A percentile compares a stretch with the other conserved stretches of the same genome.
These are phyloP conservation scores for Verticillium tricorpus DNA, from an alignment of 2,329 filamentous ascomycete species.

Conservation along the genomic window DNA sequence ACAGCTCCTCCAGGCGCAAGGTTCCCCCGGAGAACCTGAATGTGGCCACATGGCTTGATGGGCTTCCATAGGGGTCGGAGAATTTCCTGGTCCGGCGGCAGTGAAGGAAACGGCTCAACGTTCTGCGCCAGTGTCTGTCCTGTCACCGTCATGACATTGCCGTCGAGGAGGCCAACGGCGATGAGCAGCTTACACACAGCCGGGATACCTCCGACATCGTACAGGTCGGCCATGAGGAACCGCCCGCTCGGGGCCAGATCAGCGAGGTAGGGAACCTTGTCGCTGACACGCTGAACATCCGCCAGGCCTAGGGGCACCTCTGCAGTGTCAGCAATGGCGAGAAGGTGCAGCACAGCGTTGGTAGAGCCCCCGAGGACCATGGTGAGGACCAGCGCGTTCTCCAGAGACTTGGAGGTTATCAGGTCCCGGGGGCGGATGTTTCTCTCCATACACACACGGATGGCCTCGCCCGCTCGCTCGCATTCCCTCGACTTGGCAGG, in stretches of 20 bases:
- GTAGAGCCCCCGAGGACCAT: slow-evolving; percentile 90
- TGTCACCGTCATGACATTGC: slow-evolving; percentile 74
- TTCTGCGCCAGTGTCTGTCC: slow-evolving; percentile 82
- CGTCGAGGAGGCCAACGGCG: slow-evolving; percentile 71
- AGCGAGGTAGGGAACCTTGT: slow-evolving; percentile 81
- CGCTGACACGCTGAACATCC: slow-evolving; percentile 75
- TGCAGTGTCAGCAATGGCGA: slow-evolving; percentile 85
- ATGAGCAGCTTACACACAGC: slow-evolving; percentile 83
- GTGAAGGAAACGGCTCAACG: slow-evolving; percentile 68
- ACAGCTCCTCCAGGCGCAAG: slow-evolving; percentile 85
- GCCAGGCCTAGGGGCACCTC: slow-evolving; percentile 72
- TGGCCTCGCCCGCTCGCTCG: slow-evolving; percentile 72
- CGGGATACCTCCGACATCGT: slow-evolving; percentile 78
- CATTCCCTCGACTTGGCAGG: slow-evolving; percentile 86
- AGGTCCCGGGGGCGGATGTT: slow-evolving; percentile 79
- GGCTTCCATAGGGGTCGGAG: slow-evolving; percentile 68
- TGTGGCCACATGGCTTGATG: slow-evolving; percentile 81
- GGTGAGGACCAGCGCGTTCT: slow-evolving; percentile 85
- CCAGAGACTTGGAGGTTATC: slow-evolving; percentile 73
- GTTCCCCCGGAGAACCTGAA: slow-evolving; percentile 84
- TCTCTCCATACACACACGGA: slow-evolving; percentile 73
- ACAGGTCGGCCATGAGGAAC: slow-evolving; percentile 85
- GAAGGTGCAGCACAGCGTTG: slow-evolving; percentile 82
- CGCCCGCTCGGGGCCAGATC: slow-evolving; percentile 80
- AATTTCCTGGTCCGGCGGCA: slow-evolving; percentile 75